phyloP scores from a whole-genome alignment of 148 eudicot species.

The Amaranthus palmeri region DNA sequence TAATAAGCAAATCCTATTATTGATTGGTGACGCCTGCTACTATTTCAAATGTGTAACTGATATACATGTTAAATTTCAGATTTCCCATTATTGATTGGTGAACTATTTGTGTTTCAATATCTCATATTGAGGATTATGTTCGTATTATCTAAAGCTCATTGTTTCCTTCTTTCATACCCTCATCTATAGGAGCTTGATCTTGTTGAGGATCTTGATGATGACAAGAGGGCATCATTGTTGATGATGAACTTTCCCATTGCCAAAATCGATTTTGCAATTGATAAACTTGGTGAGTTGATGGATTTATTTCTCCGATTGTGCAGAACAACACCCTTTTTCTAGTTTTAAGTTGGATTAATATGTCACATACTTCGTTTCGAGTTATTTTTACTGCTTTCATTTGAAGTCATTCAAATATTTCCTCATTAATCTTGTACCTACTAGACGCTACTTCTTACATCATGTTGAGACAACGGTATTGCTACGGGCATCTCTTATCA shows the following conservation, averaged over 20 bases:
- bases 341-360: not conserved
- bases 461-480: not conserved
- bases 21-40: no score
- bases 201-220: slow-evolving; percentile 35
- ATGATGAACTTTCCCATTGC: slow-evolving; percentile 73
- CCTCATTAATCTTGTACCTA: not conserved
- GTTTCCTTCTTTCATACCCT: not conserved
- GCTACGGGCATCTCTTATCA: not conserved
- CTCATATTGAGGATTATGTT: not conserved
- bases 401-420: not conserved
- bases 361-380: not conserved
- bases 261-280: slow-evolving; percentile 70
- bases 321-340: slow-evolving; percentile 4
- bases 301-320: slow-evolving; percentile 7
- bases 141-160: slow-evolving; percentile 6
- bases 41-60: no score
- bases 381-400: not conserved
- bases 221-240: slow-evolving; percentile 51
- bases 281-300: slow-evolving; percentile 65
- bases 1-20: not conserved
- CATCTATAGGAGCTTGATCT: slow-evolving; percentile 57
- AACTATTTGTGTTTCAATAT: not conserved
- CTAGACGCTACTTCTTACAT: not conserved
- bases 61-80: no score
- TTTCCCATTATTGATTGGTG: not conserved